phyloP scores from a whole-genome alignment of 495 filamentous ascomycete genomes.

The Sabuloglossum arenarium region DNA sequence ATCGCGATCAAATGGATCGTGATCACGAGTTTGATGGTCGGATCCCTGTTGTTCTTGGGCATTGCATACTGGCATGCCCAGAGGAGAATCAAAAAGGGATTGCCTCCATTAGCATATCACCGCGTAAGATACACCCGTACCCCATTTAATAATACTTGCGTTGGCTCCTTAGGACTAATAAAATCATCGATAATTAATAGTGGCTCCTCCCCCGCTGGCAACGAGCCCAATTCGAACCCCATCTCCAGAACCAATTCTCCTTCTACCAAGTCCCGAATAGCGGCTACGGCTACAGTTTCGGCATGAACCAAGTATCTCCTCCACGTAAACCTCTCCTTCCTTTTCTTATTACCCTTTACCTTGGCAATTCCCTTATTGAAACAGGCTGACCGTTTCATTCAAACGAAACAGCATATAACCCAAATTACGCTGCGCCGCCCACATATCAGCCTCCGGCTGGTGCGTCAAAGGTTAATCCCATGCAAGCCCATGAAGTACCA shows the following conservation, averaged over 20 bases:
- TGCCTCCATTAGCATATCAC: slow-evolving; percentile 43
- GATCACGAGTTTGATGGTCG: slow-evolving; percentile 29
- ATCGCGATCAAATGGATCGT: slow-evolving; percentile 47
- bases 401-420: slow-evolving; percentile 13
- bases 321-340: background rate
- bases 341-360: too few relatives aligned
- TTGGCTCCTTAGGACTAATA: too few relatives aligned
- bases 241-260: slow-evolving; percentile 18
- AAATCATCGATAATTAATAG: slow-evolving; percentile 19
- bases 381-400: background rate
- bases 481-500: too few relatives aligned
- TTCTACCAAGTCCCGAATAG: slow-evolving; percentile 15
- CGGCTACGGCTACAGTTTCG: slow-evolving; percentile 9
- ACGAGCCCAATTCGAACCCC: slow-evolving; percentile 30
- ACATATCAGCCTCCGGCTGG: slow-evolving; percentile 31
- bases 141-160: too few relatives aligned
- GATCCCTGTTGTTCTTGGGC: slow-evolving; percentile 32
- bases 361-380: background rate
- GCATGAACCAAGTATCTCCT: slow-evolving; percentile 1
- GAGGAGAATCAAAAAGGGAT: slow-evolving; percentile 36
- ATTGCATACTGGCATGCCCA: slow-evolving; percentile 44
- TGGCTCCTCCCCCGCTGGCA: slow-evolving; percentile 38
- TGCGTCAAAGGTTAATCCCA: slow-evolving; percentile 31
- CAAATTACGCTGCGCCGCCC: slow-evolving; percentile 25
- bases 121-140: slow-evolving; percentile 24